Percentiles rank a stretch among this genome's conserved stretches.
These are phyloP conservation scores for Leishmania mexicana DNA, from an alignment of 208 protist species.

Conservation along the genomic window DNA sequence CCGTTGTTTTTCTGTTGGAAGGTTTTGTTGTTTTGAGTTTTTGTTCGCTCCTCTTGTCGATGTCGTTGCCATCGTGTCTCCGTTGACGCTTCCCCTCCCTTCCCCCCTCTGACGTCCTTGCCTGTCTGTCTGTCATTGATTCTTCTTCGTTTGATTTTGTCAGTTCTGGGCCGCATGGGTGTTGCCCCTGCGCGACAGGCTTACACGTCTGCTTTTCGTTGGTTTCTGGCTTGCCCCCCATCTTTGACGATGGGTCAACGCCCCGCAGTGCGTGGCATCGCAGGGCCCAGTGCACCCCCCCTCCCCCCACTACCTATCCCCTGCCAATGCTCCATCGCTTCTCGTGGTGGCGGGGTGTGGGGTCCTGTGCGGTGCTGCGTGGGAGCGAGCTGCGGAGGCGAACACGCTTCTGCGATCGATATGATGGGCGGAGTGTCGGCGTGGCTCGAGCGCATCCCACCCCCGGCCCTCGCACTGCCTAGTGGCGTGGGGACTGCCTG, in stretches of 20 bases:
- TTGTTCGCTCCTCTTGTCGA: too few species aligned
- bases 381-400: background rate
- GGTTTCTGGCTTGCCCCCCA: background rate
- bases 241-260: background rate
- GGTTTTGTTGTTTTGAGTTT: too few species aligned
- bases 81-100: too few species aligned
- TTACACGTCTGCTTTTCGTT: background rate
- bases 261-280: too few species aligned
- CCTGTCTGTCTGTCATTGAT: background rate
- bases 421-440: background rate
- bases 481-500: background rate
- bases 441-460: background rate
- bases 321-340: background rate
- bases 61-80: too few species aligned
- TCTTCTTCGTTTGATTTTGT: too few species aligned
- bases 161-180: too few species aligned
- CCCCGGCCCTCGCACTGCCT: too few species aligned
- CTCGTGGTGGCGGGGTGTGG: background rate
- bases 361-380: background rate
- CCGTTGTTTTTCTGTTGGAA: too few species aligned
- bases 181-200: background rate
- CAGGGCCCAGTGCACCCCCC: background rate
- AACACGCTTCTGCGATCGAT: background rate
- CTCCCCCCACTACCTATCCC: background rate
- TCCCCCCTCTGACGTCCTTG: background rate